Evolutionary conservation across 2,329 filamentous ascomycete species (phyloP), one percentile per base, ranked within the genome.

Genomic region (Conoideocrella luteorostrata): DNA sequence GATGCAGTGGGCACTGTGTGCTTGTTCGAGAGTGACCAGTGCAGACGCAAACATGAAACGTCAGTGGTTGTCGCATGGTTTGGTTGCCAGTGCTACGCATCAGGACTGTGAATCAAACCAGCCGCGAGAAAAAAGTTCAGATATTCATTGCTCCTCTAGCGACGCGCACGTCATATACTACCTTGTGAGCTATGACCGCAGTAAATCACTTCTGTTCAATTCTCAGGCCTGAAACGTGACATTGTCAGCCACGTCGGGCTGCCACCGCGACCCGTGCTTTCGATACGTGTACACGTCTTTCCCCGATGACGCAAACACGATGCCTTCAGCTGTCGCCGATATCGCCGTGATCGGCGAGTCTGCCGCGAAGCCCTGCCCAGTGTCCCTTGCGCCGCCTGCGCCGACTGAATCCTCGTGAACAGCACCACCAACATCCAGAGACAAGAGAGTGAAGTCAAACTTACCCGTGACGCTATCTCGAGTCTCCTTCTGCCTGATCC

Each of bases 371-470:
- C 45, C 48, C 1, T 21, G 9, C 4, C 52, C 48, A 7, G 33
- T 3, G 11, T 33, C 24, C 7, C 50, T 32, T 7, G 46, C 28
- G 11, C 44, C 32, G 20, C 33, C 47, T 2, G 45, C 34, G 2
- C 44, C 46, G 39, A 56, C 35, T n/a, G 26, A 39, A 30, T 39
- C 46, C 30, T 55, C 52, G 17, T 44, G 30, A 23, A 55, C 32
- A 5, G 11, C 29, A 11, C 45, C 48, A 26, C 44, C 35, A 4
- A 39, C 37, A 7, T 46, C 48, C 4, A 45, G 35, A 23, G 40
- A 41, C 10, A 56, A n/a, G 28, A 56, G 43, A 12, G 39, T 44
- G 5, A 48, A 54, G 21, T 52, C 47, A n/a, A 50, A 51, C 3
- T 22, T 35, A 4, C 7, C 13, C 13, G n/a, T 7, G 3, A 33